phyloP scores from a whole-genome alignment of 1,284 basidiomycete species.

The Bjerkandera adusta region DNA sequence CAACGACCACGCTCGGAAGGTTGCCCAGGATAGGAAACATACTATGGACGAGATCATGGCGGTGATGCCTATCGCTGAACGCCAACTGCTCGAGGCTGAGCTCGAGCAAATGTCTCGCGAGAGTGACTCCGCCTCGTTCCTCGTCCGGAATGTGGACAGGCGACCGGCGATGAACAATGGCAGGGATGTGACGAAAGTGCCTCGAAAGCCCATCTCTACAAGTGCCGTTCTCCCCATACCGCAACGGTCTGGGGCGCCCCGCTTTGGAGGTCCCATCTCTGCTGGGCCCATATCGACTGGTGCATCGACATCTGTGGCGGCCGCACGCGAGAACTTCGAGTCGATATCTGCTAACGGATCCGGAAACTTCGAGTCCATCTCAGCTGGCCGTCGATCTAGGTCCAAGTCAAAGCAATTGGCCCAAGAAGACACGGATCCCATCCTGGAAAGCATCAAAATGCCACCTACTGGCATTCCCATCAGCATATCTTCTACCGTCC shows the following conservation, averaged over 20 bases:
- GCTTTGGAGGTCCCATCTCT: conserved; percentile 27
- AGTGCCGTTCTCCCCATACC: conserved; percentile 20
- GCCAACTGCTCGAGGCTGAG: conserved; percentile 49
- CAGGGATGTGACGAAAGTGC: conserved; percentile 1
- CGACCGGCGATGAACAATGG: conserved; percentile 20
- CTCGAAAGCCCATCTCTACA: conserved; percentile 8
- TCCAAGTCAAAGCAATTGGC: conserved; percentile 1
- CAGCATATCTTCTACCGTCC: conserved; percentile 1
- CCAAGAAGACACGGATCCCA: conserved; percentile 7
- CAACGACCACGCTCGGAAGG: conserved; percentile 26
- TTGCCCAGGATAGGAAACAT: conserved; percentile 50
- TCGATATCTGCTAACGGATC: conserved; percentile 12
- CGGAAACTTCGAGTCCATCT: background rate
- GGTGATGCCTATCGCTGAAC: conserved; percentile 58
- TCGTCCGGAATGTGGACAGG: conserved; percentile 39
- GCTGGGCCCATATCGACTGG: conserved; percentile 2
- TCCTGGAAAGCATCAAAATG: conserved; percentile 1
- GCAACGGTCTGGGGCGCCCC: conserved; percentile 28
- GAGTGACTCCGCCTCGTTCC: conserved; percentile 16
- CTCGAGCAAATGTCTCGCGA: conserved; percentile 34
- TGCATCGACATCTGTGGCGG: conserved; percentile 2
- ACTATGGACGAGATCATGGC: conserved; percentile 69
- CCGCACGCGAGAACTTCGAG: conserved; percentile 18
- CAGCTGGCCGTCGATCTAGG: background rate
- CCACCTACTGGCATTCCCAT: background rate